Base-by-base conservation (phyloP, 2,329 filamentous ascomycete species). In the Ascochyta pisi region DNA sequence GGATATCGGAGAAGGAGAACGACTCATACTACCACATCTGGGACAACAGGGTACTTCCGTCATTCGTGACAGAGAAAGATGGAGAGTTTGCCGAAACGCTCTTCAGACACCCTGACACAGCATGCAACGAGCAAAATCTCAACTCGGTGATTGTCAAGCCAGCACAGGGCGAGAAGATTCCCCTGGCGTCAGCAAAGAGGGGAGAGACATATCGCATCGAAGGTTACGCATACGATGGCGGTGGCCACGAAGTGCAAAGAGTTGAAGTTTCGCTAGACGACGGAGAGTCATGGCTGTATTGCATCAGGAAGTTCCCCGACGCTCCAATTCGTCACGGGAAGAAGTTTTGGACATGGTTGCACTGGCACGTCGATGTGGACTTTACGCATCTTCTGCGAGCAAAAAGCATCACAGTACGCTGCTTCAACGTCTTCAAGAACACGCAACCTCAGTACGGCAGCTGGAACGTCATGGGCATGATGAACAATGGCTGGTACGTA, bases 41-140 rank as follows among this genome's bases (percentile, higher is more conserved):
- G 50, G 83, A 85, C 67, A 85, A 85, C 71, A 84, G 84, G 60
- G 73, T 83, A 23, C 72, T 85, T 3, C 82, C 82, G 1, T 69
- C 69, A 10, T 83, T 82, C 55, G 73, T 84, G 13, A 80, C 74
- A 0, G 79, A 82, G 40, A 79, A 78, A 44, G 79, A 82, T 47
- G 78, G 80, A 4, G 77, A 79, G 13, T 78, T 83, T 55, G 79
- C 81, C 0, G 66, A 78, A 33, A 70, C 76, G 2, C 73, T 83
- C 65, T 83, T 80, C 66, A 65, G 66, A n/a, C 79, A 83, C 55
- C 79, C 79, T 1, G 74, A 82, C 24, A 81, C 77, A 3, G 71
- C 74, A 10, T 79, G 79, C 55, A 74, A 70, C 42, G 76, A 80
- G 39, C 78, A 81, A 54, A 81, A 82, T 37, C 82, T 82, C 74